These are phyloP conservation scores for Neurospora discreta DNA, from an alignment of 495 filamentous ascomycete genomes.

Conservation along the genomic window DNA sequence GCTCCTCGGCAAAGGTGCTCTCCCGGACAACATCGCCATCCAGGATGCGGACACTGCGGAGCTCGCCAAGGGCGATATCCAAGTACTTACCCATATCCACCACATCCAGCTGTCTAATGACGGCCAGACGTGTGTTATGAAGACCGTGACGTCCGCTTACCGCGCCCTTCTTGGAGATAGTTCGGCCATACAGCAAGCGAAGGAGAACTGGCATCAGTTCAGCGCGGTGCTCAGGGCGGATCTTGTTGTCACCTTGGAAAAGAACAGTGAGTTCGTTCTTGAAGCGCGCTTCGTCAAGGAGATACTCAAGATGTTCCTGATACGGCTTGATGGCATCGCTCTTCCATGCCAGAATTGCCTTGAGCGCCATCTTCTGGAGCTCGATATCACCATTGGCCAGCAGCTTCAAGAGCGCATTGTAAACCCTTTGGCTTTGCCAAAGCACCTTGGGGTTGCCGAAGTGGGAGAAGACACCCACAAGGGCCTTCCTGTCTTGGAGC, in stretches of 20 bases:
- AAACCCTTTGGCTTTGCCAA: conserved; percentile 67
- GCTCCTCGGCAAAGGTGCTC: conserved; percentile 38
- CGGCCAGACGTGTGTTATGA: conserved; percentile 50
- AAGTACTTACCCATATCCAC: conserved; percentile 69
- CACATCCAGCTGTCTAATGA: conserved; percentile 39
- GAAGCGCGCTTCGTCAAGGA: conserved; percentile 85
- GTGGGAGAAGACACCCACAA: conserved; percentile 71
- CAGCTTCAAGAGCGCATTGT: conserved; percentile 57
- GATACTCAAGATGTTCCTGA: conserved; percentile 74
- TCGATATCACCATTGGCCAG: conserved; percentile 81
- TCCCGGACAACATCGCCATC: conserved; percentile 37
- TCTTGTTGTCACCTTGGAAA: conserved; percentile 67
- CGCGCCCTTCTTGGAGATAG: conserved; percentile 70
- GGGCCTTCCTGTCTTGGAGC: conserved; percentile 58
- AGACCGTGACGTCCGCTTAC: conserved; percentile 47
- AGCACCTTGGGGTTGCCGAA: conserved; percentile 79
- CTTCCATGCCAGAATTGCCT: conserved; percentile 85
- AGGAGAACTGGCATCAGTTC: conserved; percentile 77
- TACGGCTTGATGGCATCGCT: conserved; percentile 61
- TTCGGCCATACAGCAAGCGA: conserved; percentile 77
- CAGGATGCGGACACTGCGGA: conserved; percentile 46
- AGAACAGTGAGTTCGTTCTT: conserved; percentile 83
- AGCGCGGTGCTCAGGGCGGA: conserved; percentile 59
- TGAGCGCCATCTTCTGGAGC: conserved; percentile 73
- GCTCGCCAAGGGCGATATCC: conserved; percentile 64